phyloP scores from a whole-genome alignment of 345 rosid genomes.

The Euphorbia lathyris region DNA sequence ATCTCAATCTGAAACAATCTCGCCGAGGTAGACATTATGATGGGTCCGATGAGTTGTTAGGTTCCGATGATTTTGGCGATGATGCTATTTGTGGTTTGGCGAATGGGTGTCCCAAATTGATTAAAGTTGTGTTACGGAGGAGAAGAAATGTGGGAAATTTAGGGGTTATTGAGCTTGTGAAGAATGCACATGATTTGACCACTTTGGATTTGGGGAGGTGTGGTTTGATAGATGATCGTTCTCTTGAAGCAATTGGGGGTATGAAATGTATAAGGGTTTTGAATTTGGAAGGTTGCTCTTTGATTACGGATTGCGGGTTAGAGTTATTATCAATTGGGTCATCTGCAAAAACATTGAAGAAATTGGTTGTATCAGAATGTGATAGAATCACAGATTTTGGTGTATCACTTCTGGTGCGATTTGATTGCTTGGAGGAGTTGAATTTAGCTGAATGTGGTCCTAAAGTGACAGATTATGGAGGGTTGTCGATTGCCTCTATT shows the following conservation, averaged over 20 bases:
- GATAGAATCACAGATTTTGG: constrained; percentile 40
- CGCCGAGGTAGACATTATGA: background rate
- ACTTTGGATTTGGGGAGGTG: constrained; percentile 42
- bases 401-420: constrained; percentile 27
- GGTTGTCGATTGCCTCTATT: constrained; percentile 29
- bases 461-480: constrained; percentile 40
- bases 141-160: constrained; percentile 31
- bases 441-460: constrained; percentile 47
- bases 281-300: constrained; percentile 39
- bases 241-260: constrained; percentile 29
- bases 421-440: constrained; percentile 45
- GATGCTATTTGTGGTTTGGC: constrained; percentile 32
- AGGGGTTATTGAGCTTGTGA: constrained; percentile 31
- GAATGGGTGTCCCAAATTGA: constrained; percentile 28
- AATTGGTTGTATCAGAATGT: constrained; percentile 39
- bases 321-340: constrained; percentile 31
- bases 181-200: constrained; percentile 24
- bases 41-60: background rate
- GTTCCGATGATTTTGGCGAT: constrained; percentile 27
- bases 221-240: constrained; percentile 33
- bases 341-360: constrained; percentile 31
- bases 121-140: constrained; percentile 31
- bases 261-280: constrained; percentile 23
- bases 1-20: constrained; percentile 25
- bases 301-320: constrained; percentile 39